phyloP scores from a whole-genome alignment of 495 filamentous ascomycete genomes.

The Penicillium waksmanii region DNA sequence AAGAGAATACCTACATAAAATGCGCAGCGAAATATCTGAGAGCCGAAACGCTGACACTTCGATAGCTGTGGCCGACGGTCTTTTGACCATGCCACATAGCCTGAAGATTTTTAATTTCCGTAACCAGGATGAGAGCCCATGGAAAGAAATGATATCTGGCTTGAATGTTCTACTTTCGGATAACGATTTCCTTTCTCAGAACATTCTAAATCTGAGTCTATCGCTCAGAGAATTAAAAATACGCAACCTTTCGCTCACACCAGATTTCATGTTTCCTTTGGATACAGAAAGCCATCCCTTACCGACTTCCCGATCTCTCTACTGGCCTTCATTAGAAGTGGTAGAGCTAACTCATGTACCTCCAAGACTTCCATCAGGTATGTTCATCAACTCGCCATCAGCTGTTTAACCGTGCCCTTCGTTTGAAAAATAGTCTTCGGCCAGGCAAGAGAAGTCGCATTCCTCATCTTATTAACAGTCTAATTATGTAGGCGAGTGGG shows the following conservation, averaged over 20 bases:
- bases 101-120: background rate
- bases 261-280: too few relatives aligned
- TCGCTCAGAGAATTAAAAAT: background rate
- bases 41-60: background rate
- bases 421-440: too few relatives aligned
- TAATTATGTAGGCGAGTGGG: background rate
- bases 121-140: background rate
- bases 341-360: background rate
- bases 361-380: conserved; percentile 2
- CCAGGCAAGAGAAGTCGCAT: background rate
- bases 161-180: conserved; percentile 6
- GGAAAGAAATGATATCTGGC: conserved; percentile 1
- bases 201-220: conserved; percentile 6
- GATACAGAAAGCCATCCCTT: conserved; percentile 4
- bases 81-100: background rate
- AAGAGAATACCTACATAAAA: background rate
- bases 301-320: conserved; percentile 3
- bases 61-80: conserved; percentile 2
- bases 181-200: conserved; percentile 6
- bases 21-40: too few relatives aligned
- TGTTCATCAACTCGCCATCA: background rate
- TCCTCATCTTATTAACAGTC: background rate
- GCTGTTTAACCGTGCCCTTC: background rate
- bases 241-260: too few relatives aligned
- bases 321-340: conserved; percentile 6